Evolutionary conservation across 1,284 basidiomycete genomes (phyloP).

Genomic region (Quambalaria eucalypti): DNA sequence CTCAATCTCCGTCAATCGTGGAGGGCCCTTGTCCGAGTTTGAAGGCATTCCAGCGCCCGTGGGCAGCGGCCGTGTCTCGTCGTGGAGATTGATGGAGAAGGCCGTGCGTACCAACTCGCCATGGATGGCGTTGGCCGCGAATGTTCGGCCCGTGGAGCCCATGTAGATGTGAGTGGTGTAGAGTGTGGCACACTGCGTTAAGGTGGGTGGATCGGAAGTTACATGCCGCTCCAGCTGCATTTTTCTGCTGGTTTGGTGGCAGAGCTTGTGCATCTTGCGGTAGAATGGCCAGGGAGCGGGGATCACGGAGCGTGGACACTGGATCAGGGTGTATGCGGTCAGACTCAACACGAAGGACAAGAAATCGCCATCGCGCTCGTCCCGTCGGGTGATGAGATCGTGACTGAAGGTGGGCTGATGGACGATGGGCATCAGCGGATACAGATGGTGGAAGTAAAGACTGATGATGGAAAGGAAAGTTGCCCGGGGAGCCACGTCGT

Average conservation of each 20-base stretch:
- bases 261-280: slow-evolving; percentile 24
- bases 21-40: neutral
- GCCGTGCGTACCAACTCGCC: slow-evolving; percentile 26
- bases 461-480: slow-evolving; percentile 23
- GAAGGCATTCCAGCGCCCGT: neutral
- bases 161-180: slow-evolving; percentile 37
- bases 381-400: slow-evolving; percentile 23
- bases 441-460: slow-evolving; percentile 29
- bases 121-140: slow-evolving; percentile 26
- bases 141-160: slow-evolving; percentile 17
- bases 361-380: slow-evolving; percentile 22
- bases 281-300: slow-evolving; percentile 23
- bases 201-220: slow-evolving; percentile 18
- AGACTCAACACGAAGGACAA: slow-evolving; percentile 27
- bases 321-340: slow-evolving; percentile 27
- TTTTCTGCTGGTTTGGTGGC: slow-evolving; percentile 21
- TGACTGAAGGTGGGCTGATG: slow-evolving; percentile 22
- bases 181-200: slow-evolving; percentile 26
- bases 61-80: slow-evolving; percentile 9
- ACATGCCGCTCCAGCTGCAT: slow-evolving; percentile 18
- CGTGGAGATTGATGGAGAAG: slow-evolving; percentile 20
- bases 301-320: slow-evolving; percentile 22
- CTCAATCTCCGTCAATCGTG: slow-evolving; percentile 10
- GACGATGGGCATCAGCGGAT: slow-evolving; percentile 25
- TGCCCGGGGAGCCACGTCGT: slow-evolving; percentile 28